Percentiles rank a stretch among this genome's conserved stretches.
phyloP scores from a whole-genome alignment of 352 stramenopile genomes.

The Phytopythium boreale region DNA sequence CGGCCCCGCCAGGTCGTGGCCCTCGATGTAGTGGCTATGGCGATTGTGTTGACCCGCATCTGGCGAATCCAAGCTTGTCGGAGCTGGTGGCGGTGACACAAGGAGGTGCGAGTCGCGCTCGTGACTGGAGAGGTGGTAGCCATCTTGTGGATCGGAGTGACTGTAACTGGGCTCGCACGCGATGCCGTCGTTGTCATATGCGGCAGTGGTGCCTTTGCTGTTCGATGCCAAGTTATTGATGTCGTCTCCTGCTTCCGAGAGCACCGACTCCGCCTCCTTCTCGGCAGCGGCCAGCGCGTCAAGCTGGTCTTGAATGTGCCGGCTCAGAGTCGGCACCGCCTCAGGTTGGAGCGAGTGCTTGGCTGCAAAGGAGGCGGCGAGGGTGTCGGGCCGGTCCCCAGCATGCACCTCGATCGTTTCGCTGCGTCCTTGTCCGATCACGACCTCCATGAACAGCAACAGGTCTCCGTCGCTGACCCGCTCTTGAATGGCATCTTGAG shows the following conservation, averaged over 20 bases:
- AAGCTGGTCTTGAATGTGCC: constrained; percentile 62
- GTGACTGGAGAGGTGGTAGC: neutral
- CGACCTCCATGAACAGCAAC: constrained; percentile 71
- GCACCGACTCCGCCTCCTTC: constrained; percentile 6
- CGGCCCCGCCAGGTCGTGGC: constrained; percentile 4
- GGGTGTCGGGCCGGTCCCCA: constrained; percentile 36
- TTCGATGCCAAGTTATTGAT: no score
- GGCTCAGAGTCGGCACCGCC: constrained; percentile 44
- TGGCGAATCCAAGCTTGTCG: neutral
- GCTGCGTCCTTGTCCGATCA: constrained; percentile 63
- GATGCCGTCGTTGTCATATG: neutral
- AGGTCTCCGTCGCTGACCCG: constrained; percentile 29
- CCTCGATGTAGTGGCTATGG: neutral
- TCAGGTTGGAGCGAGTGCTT: constrained; percentile 49
- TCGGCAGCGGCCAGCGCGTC: constrained; percentile 29
- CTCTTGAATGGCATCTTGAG: neutral
- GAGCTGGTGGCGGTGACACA: neutral
- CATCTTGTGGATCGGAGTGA: neutral
- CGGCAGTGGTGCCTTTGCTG: neutral
- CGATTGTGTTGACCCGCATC: neutral
- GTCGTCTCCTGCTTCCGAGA: neutral
- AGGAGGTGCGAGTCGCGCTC: neutral
- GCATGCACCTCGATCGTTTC: constrained; percentile 71
- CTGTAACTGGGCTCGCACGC: neutral
- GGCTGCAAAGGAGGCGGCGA: constrained; percentile 48